Base-by-base conservation (phyloP, 371 early-diverging fungal species). In the Mortierella sp. region DNA sequence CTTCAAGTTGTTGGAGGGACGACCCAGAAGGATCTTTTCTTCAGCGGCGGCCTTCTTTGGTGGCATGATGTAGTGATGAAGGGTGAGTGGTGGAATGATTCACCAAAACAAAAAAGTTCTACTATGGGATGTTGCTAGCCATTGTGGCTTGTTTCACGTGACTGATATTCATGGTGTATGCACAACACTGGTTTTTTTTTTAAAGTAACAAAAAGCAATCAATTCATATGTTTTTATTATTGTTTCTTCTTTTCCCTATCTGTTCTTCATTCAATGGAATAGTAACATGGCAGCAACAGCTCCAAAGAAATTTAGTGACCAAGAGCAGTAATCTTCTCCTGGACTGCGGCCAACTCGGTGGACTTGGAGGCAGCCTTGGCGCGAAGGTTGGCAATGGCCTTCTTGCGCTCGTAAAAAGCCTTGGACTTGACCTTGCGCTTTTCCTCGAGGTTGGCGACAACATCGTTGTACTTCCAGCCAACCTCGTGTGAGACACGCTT, bases 401-500 rank as follows among this genome's bases (percentile, higher is more conserved):
- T 94, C 88, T 96, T 96, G 90, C 94, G 93, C 88, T 96, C 93
- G 90, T 96, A 96, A 94, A 90, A 97, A 80, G 94, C 96, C 83
- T 93, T 86, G 88, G 92, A 87, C 90, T 95, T 93, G 87, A 93
- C 96, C 95, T 96, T 98, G 86, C 99, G 94, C 95, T 97, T 97
- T 86, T 93, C 96, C 90, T 98, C 98, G 73, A 98, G 92, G 86
- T 93, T 93, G 86, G 92, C 93, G 84, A 98, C 95, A 75, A 99
- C 95, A 77, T 96, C 97, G 79, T 94, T 90, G 94, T 99, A 97
- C 91, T 99, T 99, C 99, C 99, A 99, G 86, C 99, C 99, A 85
- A 98, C 95, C 91, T 98, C 98, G 84, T 89, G 86, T 60, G 97
- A 92, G 84, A 99, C 91, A 84, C 98, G 95, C 86, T 96, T 95